Conservation (phyloP, 192 early-diverging fungal genomes). For the Podila minutissima region DNA sequence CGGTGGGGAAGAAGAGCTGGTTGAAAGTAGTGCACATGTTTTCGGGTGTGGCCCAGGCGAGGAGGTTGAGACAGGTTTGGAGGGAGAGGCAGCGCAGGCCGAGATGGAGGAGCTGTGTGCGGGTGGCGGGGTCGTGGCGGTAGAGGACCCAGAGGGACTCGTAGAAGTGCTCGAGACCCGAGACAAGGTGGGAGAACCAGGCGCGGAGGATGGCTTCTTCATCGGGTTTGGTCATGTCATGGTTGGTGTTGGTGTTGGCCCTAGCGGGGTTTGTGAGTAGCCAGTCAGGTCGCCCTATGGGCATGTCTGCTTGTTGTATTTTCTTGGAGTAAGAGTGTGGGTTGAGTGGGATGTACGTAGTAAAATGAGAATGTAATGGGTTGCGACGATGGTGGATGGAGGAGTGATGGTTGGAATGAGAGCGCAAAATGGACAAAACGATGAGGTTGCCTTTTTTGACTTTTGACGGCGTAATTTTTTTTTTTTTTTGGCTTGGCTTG, state of each 20-base stretch:
- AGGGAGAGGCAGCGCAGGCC: conserved; percentile 18
- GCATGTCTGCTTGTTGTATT: neutral
- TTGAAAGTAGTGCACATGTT: conserved; percentile 28
- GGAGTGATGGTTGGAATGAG: too few species aligned
- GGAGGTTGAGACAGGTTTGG: conserved; percentile 18
- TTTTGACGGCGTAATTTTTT: too few species aligned
- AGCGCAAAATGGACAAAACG: too few species aligned
- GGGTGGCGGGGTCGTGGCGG: neutral
- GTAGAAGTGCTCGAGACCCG: conserved; percentile 38
- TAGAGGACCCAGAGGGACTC: conserved; percentile 15
- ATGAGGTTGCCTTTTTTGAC: too few species aligned
- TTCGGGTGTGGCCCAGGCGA: neutral
- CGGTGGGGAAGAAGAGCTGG: conserved; percentile 34
- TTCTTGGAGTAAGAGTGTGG: neutral
- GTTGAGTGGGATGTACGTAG: neutral
- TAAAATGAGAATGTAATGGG: neutral
- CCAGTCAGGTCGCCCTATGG: neutral
- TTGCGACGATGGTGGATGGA: too few species aligned
- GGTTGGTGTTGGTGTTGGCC: neutral
- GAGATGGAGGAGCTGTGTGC: conserved; percentile 7
- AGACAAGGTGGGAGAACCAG: conserved; percentile 27
- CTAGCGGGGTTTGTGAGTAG: neutral
- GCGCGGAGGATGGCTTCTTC: conserved; percentile 5
- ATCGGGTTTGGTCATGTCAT: neutral
- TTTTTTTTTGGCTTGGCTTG: too few species aligned